phyloP scores from a whole-genome alignment of 805 yeast genomes.

The Brettanomyces naardenensis region DNA sequence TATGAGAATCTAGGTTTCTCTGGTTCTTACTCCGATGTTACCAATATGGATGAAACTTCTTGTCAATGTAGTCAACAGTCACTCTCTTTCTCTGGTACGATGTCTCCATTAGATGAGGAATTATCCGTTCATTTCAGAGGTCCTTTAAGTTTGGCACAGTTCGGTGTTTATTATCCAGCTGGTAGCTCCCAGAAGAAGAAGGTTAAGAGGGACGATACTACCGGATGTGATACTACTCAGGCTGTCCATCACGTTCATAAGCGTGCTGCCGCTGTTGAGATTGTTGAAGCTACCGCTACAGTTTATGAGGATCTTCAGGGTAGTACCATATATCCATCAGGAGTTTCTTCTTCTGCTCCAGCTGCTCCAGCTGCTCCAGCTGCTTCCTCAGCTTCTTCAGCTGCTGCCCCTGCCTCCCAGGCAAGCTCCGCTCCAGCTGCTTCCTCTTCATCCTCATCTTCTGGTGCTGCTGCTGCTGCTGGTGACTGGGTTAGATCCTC shows the following conservation, averaged over 20 bases:
- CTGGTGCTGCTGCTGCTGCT: slow-evolving; percentile 29
- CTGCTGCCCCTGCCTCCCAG: slow-evolving; percentile 28
- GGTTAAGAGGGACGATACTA: slow-evolving; percentile 22
- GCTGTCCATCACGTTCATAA: slow-evolving; percentile 43
- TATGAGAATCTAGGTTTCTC: slow-evolving; percentile 71
- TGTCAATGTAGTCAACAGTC: slow-evolving; percentile 64
- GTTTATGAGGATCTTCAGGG: slow-evolving; percentile 62
- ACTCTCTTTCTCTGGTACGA: slow-evolving; percentile 55
- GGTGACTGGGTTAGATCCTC: slow-evolving; percentile 71
- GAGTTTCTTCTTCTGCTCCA: slow-evolving; percentile 14
- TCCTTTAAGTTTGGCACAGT: slow-evolving; percentile 70
- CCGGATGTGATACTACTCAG: slow-evolving; percentile 36
- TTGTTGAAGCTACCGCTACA: slow-evolving; percentile 71
- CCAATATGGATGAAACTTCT: slow-evolving; percentile 50
- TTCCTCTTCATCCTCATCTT: slow-evolving; percentile 11
- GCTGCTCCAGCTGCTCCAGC: slow-evolving; percentile 15
- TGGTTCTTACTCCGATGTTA: slow-evolving; percentile 70
- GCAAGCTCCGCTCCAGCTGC: slow-evolving; percentile 19
- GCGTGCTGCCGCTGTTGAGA: slow-evolving; percentile 57
- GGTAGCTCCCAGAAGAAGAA: slow-evolving; percentile 28
- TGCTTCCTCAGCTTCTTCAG: slow-evolving; percentile 18
- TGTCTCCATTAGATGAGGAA: slow-evolving; percentile 82
- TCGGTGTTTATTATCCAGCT: slow-evolving; percentile 84
- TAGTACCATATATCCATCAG: slow-evolving; percentile 21
- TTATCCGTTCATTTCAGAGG: slow-evolving; percentile 87